phyloP scores from a whole-genome alignment of 345 rosid species.

The Ceriops decandra region DNA sequence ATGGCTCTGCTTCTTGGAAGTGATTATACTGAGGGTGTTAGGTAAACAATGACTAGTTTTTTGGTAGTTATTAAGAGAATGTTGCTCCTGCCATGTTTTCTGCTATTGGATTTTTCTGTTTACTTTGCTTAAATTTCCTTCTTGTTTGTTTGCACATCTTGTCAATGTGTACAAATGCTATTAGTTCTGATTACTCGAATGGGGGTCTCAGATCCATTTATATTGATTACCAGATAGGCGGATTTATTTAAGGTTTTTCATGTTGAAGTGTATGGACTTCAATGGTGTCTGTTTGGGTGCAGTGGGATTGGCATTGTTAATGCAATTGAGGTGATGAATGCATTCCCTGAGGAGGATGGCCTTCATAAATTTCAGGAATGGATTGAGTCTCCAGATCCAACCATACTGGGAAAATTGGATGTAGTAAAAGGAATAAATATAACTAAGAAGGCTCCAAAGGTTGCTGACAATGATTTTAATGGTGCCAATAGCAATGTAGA shows the following conservation, averaged over 20 bases:
- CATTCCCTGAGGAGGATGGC: constrained; percentile 92
- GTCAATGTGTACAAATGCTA: neutral
- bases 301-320: constrained; percentile 99
- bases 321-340: constrained; percentile 91
- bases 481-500: constrained; percentile 13
- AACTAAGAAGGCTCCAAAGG: constrained; percentile 45
- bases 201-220: neutral
- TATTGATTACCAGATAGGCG: constrained; percentile 8
- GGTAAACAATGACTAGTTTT: constrained; percentile 38
- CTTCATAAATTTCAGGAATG: constrained; percentile 83
- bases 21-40: constrained; percentile 97
- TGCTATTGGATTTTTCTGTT: neutral
- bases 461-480: constrained; percentile 24
- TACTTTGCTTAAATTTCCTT: neutral
- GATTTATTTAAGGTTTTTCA: neutral
- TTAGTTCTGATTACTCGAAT: too few relatives aligned
- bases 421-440: constrained; percentile 31
- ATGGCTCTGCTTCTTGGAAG: constrained; percentile 98
- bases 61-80: constrained; percentile 2
- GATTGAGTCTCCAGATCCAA: constrained; percentile 97
- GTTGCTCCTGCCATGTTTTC: neutral
- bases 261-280: constrained; percentile 13
- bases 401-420: constrained; percentile 61
- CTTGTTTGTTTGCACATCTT: neutral
- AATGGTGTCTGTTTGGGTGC: constrained; percentile 28